phyloP scores from a whole-genome alignment of 805 yeast genomes.

The Saturnispora gosingensis region DNA sequence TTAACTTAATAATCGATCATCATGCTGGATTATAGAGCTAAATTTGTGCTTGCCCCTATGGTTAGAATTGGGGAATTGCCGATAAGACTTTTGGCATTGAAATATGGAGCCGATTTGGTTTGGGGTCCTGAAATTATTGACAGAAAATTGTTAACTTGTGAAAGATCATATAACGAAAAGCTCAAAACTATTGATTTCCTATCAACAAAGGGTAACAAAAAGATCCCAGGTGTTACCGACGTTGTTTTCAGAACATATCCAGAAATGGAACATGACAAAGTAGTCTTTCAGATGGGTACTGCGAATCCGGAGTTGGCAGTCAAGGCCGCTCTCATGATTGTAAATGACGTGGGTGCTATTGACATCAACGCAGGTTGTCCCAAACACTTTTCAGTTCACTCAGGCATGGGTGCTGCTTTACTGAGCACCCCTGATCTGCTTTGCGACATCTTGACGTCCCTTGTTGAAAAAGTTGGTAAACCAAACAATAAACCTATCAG shows the following conservation, averaged over 20 bases:
- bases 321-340: slow-evolving; percentile 73
- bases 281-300: slow-evolving; percentile 89
- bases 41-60: slow-evolving; percentile 90
- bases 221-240: slow-evolving; percentile 38
- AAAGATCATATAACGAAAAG: slow-evolving; percentile 47
- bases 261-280: slow-evolving; percentile 45
- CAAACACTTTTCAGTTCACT: slow-evolving; percentile 85
- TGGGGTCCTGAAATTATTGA: slow-evolving; percentile 97
- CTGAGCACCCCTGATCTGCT: slow-evolving; percentile 72
- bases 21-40: slow-evolving; percentile 67
- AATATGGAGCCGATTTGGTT: slow-evolving; percentile 86
- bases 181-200: slow-evolving; percentile 56
- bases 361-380: slow-evolving; percentile 98
- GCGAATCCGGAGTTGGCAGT: slow-evolving; percentile 79
- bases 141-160: slow-evolving; percentile 66
- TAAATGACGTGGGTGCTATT: slow-evolving; percentile 81
- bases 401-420: slow-evolving; percentile 97
- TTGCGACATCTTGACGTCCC: slow-evolving; percentile 52
- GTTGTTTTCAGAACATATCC: slow-evolving; percentile 65
- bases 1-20: no score
- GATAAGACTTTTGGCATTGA: slow-evolving; percentile 67
- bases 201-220: slow-evolving; percentile 31
- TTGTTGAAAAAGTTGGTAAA: slow-evolving; percentile 74
- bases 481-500: slow-evolving; percentile 75
- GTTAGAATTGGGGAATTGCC: slow-evolving; percentile 95